Conservation (phyloP, 2,329 filamentous ascomycete genomes). For the Grosmannia serpens region DNA sequence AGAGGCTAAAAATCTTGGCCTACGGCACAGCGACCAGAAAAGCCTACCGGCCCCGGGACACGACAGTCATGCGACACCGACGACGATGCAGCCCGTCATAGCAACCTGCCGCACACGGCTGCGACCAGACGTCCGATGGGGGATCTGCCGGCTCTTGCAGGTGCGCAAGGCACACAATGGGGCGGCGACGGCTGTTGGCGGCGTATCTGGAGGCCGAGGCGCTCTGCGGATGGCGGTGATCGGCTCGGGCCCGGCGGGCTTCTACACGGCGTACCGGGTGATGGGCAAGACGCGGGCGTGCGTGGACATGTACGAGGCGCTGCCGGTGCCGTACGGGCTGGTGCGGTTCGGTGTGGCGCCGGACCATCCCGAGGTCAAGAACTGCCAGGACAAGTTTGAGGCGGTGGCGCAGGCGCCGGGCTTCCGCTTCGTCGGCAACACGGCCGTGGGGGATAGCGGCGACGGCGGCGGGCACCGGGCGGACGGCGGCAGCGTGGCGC, state of each 20-base stretch:
- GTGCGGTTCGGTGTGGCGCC: conserved; percentile 94
- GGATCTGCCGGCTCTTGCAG: not conserved
- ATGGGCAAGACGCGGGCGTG: conserved; percentile 63
- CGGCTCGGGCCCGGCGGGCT: conserved; percentile 89
- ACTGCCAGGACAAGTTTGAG: conserved; percentile 87
- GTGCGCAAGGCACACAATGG: not conserved
- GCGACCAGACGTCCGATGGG: not conserved
- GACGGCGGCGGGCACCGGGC: not conserved
- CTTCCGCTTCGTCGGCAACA: conserved; percentile 88
- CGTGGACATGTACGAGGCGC: conserved; percentile 91
- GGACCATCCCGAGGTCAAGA: conserved; percentile 98
- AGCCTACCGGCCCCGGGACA: not conserved
- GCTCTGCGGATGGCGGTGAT: conserved; percentile 71
- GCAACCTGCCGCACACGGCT: conserved; percentile 2
- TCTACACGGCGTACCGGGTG: conserved; percentile 83
- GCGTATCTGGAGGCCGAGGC: not conserved
- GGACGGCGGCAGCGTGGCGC: conserved; percentile 38
- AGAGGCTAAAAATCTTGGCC: not conserved
- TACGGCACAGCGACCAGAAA: not conserved
- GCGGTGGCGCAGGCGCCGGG: conserved; percentile 72
- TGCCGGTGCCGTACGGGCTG: conserved; percentile 86
- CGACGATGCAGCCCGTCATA: conserved; percentile 4
- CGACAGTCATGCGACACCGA: not conserved
- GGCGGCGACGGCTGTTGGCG: not conserved
- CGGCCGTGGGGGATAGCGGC: conserved; percentile 50